Evolutionary conservation across 2,329 filamentous ascomycete genomes (phyloP).

Genomic region (Stemphylium lycopersici): DNA sequence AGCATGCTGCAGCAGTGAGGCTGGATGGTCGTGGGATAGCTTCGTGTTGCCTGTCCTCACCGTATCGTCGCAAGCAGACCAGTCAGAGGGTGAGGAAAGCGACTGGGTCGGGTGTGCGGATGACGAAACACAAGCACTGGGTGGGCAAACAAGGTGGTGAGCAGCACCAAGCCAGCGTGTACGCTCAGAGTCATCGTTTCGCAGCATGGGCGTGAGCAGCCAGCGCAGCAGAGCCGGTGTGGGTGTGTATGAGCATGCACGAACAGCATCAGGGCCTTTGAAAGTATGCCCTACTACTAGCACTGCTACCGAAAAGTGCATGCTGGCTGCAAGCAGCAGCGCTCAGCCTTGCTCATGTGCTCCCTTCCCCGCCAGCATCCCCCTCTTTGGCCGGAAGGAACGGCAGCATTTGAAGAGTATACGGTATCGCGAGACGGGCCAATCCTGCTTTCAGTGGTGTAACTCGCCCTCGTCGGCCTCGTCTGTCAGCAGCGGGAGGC

Average conservation of each 20-base stretch:
- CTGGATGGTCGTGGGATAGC: too few species aligned
- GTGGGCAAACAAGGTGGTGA: too few species aligned
- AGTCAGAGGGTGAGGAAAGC: background rate
- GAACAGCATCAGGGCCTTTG: slow-evolving; percentile 9
- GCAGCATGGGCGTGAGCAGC: slow-evolving; percentile 19
- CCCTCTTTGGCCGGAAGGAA: slow-evolving; percentile 19
- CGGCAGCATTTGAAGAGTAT: slow-evolving; percentile 13
- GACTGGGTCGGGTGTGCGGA: slow-evolving; percentile 3
- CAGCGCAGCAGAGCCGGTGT: slow-evolving; percentile 13
- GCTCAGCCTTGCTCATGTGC: slow-evolving; percentile 11
- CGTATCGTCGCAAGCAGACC: slow-evolving; percentile 8
- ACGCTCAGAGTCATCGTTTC: slow-evolving; percentile 18
- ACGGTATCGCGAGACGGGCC: background rate
- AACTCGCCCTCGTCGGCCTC: background rate
- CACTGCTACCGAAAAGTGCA: too few species aligned
- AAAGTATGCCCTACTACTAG: too few species aligned
- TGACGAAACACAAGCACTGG: slow-evolving; percentile 1
- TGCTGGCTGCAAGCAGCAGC: background rate
- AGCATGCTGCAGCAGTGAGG: background rate
- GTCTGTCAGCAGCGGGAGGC: slow-evolving; percentile 3
- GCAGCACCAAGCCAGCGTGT: slow-evolving; percentile 1
- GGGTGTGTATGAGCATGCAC: background rate
- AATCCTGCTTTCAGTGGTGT: background rate
- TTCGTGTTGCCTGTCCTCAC: slow-evolving; percentile 16
- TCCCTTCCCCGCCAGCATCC: background rate